Evolutionary conservation across 495 filamentous ascomycete species (phyloP).

Genomic region (Penicillium fimorum): DNA sequence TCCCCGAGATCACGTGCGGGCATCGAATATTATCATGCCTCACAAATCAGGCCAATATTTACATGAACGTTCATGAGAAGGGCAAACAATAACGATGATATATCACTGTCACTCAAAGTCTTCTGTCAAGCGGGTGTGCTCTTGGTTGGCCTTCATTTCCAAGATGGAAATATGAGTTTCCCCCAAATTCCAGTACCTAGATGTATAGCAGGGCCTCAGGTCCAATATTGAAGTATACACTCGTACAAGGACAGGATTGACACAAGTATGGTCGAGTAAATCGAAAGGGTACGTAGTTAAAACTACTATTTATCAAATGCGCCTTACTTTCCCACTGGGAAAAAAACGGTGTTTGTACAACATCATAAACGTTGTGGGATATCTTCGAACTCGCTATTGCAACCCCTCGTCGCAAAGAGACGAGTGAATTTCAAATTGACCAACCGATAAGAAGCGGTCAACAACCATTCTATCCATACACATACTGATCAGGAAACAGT

Average conservation of each 20-base stretch:
- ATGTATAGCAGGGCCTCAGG: background rate
- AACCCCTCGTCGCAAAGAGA: background rate
- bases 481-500: constrained; percentile 5
- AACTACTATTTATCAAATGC: background rate
- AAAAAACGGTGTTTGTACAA: constrained; percentile 4
- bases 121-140: background rate
- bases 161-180: background rate
- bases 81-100: background rate
- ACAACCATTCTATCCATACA: constrained; percentile 7
- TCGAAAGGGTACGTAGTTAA: background rate
- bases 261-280: background rate
- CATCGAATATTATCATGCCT: constrained; percentile 4
- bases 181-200: background rate
- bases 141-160: background rate
- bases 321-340: background rate
- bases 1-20: constrained; percentile 20
- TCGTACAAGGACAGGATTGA: background rate
- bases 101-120: background rate
- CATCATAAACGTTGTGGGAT: constrained; percentile 1
- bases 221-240: background rate
- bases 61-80: background rate
- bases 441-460: constrained; percentile 12
- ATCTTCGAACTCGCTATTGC: background rate
- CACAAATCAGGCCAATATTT: constrained; percentile 5
- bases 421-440: constrained; percentile 8